Conservation (phyloP, 768 basidiomycete species). For the Clitopilus passeckerianus region DNA sequence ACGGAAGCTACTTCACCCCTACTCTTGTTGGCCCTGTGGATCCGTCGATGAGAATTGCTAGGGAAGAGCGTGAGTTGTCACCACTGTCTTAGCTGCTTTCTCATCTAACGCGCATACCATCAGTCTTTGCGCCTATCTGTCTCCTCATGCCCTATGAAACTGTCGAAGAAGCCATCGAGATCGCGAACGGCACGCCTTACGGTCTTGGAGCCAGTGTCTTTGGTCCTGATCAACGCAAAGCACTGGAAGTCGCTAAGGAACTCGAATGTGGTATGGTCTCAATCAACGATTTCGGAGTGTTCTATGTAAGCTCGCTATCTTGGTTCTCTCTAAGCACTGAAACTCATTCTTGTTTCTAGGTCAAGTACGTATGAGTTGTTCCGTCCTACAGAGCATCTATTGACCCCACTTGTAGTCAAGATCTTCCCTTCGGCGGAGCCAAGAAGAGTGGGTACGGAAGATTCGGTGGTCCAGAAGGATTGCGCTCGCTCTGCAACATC, state of each 20-base stretch:
- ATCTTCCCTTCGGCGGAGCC: constrained; percentile 91
- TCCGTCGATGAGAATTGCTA: constrained; percentile 68
- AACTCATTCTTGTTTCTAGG: constrained; percentile 25
- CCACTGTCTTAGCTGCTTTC: background rate
- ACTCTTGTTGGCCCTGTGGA: constrained; percentile 83
- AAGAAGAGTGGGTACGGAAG: constrained; percentile 92
- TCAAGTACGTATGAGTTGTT: constrained; percentile 52
- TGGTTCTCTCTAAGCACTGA: background rate
- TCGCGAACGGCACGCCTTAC: constrained; percentile 85
- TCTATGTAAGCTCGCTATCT: constrained; percentile 54
- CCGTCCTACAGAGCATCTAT: constrained; percentile 6
- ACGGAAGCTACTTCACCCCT: constrained; percentile 81
- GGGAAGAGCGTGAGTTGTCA: constrained; percentile 62
- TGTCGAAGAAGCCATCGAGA: constrained; percentile 78
- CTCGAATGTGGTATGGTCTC: constrained; percentile 97
- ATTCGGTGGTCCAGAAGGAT: constrained; percentile 95
- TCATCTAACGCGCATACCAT: constrained; percentile 1
- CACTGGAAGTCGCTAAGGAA: constrained; percentile 71
- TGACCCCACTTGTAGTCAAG: constrained; percentile 48
- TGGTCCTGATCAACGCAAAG: constrained; percentile 77
- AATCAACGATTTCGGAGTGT: constrained; percentile 90
- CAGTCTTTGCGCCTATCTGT: constrained; percentile 93
- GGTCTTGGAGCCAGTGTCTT: constrained; percentile 95
- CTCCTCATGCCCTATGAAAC: constrained; percentile 80
- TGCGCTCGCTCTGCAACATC: constrained; percentile 80